Evolutionary conservation across 805 yeast species (phyloP).

Genomic region (Saccharomycopsis malanga): DNA sequence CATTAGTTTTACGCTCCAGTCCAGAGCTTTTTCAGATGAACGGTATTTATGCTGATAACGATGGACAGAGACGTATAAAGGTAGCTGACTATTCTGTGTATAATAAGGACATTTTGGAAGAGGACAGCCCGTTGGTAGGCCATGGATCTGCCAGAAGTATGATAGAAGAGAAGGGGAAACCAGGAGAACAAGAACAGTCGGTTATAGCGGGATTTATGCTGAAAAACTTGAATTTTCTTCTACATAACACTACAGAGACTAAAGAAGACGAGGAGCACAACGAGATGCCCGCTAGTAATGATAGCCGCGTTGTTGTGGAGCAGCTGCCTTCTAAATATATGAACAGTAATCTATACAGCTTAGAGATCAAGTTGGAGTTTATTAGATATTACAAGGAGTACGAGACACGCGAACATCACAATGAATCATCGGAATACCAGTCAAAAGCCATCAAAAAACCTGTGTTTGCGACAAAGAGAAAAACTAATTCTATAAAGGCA

Average conservation of each 20-base stretch:
- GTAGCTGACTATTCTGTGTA: slow-evolving; percentile 20
- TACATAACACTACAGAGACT: not conserved
- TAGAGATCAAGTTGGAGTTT: slow-evolving; percentile 16
- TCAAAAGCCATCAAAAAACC: not conserved
- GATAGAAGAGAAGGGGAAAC: not conserved
- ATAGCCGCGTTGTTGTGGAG: no score
- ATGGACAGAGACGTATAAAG: not conserved
- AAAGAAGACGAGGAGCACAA: not conserved
- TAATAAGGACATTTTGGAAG: slow-evolving; percentile 15
- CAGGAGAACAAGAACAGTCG: not conserved
- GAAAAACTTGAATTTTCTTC: slow-evolving; percentile 9
- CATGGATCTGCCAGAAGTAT: slow-evolving; percentile 11
- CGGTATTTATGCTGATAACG: not conserved
- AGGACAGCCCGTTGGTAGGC: slow-evolving; percentile 16
- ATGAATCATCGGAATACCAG: not conserved
- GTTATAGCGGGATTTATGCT: slow-evolving; percentile 10
- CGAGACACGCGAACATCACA: not conserved
- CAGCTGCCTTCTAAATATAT: no score
- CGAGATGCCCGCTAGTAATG: not conserved
- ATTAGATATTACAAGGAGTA: slow-evolving; percentile 6
- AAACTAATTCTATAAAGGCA: slow-evolving; percentile 10
- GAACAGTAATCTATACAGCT: slow-evolving; percentile 1
- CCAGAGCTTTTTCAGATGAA: slow-evolving; percentile 17
- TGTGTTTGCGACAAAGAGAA: not conserved
- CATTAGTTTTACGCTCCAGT: slow-evolving; percentile 11